Evolutionary conservation across 768 basidiomycete genomes (phyloP), one percentile per base, ranked within the genome.

Genomic region (Naganishia vaughanmartiniae): DNA sequence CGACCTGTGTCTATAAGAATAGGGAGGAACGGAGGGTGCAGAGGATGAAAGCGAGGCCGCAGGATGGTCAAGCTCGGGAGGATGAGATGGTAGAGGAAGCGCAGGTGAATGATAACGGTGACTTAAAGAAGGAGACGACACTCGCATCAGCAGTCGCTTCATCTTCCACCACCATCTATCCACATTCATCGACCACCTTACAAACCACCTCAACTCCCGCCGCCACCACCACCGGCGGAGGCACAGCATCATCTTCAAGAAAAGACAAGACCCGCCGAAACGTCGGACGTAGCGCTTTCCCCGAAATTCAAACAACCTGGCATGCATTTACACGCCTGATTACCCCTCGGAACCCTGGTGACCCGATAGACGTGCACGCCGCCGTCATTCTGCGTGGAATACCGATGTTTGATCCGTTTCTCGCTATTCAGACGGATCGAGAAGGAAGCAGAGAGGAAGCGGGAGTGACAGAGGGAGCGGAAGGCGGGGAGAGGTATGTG

Each of bases 221-320:
- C 48, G n/a, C 48, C 14, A 12, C 48, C 7, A 26, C 48, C 12
- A 26, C 7, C 6, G 39, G 9, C 15, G 39, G 39, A 15, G n/a
- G n/a, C n/a, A n/a, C n/a, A n/a, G 7, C 48, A 26, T 14, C 42
- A 45, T 45, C 60, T 1, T 63, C 60, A 12, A 63, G 60, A 63
- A 42, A 42, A 28, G 60, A 63, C 60, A 63, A 36, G 33, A 63
- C 60, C 60, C 60, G 60, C 26, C 60, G 60, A 26, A 63, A 63
- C 39, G 39, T 45, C 24, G 60, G 60, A 7, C 60, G 60, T 12
- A 63, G 60, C 39, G 60, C 60, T 0, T 63, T 63, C 28, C 60
- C 60, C 0, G 60, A 63, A 42, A 26, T 42, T 42, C 60, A 63
- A 24, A 15, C n/a, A 28, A 26, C 60, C 39, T 63, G 60, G 60